Percentiles rank a stretch among this genome's conserved stretches.
Conservation (phyloP, 163 green algal species). For the Volvox carteri region DNA sequence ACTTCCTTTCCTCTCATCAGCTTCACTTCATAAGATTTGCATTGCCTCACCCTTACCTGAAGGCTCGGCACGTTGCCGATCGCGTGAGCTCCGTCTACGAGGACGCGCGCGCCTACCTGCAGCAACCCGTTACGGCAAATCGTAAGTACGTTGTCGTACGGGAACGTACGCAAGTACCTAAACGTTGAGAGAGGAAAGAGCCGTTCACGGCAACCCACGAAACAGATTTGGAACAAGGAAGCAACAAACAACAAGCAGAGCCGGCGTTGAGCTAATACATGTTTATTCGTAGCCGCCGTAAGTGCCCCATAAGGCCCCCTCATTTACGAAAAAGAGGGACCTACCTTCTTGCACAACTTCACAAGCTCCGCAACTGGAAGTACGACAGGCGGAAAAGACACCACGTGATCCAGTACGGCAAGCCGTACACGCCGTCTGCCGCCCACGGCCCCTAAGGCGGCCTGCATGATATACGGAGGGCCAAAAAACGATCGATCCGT, state of each 20-base stretch:
- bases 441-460: neutral
- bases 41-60: no score
- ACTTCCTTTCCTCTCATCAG: no score
- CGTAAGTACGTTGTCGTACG: no score
- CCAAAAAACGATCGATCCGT: no score
- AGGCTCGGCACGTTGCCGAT: constrained; percentile 67
- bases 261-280: neutral
- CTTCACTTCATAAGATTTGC: no score
- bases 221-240: no score
- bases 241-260: no score
- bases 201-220: no score
- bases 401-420: constrained; percentile 79
- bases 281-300: neutral
- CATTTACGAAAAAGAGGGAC: no score
- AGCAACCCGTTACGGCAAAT: neutral
- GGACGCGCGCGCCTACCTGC: constrained; percentile 65
- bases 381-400: constrained; percentile 73
- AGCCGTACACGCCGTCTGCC: constrained; percentile 49
- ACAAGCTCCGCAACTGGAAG: constrained; percentile 71
- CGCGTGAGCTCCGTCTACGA: constrained; percentile 83
- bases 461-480: constrained; percentile 1
- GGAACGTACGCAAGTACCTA: no score
- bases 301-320: neutral
- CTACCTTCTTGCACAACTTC: constrained; percentile 67
- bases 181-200: no score